Evolutionary conservation across 2,329 filamentous ascomycete genomes (phyloP).

Genomic region (Chaetomiaceae sp.): DNA sequence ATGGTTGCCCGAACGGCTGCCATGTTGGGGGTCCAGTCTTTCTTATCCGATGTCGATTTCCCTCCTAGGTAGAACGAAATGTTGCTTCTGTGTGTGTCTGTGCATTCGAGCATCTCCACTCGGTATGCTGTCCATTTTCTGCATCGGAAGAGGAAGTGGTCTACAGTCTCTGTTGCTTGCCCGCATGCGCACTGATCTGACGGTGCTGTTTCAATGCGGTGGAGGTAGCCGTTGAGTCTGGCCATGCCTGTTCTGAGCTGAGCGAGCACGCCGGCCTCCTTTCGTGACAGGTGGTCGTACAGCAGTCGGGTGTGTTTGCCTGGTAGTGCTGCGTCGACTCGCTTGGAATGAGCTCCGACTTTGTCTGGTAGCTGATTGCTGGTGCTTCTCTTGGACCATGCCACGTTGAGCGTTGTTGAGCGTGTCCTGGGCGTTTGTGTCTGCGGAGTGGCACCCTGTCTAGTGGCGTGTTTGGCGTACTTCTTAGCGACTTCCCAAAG

Average conservation of each 20-base stretch:
- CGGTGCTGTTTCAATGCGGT: constrained; percentile 7
- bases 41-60: too few relatives aligned
- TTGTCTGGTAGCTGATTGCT: constrained; percentile 4
- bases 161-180: constrained; percentile 26
- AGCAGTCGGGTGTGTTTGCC: constrained; percentile 7
- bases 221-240: constrained; percentile 13
- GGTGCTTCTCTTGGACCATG: too few relatives aligned
- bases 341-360: constrained; percentile 7
- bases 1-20: too few relatives aligned
- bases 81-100: constrained; percentile 1
- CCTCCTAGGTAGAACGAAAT: too few relatives aligned
- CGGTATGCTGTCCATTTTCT: constrained; percentile 25
- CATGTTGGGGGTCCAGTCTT: too few relatives aligned
- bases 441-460: too few relatives aligned
- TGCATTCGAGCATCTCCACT: constrained; percentile 1
- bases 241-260: constrained; percentile 9
- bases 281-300: constrained; percentile 7
- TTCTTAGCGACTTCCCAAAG: too few relatives aligned
- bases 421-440: too few relatives aligned
- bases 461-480: too few relatives aligned
- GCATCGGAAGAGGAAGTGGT: constrained; percentile 30
- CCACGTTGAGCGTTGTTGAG: too few relatives aligned
- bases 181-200: constrained; percentile 15
- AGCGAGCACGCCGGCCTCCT: constrained; percentile 7
- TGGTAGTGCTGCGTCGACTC: constrained; percentile 9